These are phyloP conservation scores for Gastrolobium villosum DNA, from an alignment of 306 rosid species.

Conservation along the genomic window DNA sequence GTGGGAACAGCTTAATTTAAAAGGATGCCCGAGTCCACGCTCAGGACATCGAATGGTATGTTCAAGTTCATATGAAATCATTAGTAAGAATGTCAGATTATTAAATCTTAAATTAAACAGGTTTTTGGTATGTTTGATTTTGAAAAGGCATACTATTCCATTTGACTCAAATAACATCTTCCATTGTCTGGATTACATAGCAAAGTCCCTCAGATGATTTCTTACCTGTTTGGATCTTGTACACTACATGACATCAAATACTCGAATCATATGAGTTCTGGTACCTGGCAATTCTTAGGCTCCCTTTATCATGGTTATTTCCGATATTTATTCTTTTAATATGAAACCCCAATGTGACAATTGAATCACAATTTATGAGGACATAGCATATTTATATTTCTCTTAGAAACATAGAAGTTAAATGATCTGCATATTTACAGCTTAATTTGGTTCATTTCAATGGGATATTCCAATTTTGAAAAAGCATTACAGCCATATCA, in stretches of 20 bases:
- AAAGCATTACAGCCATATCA: constrained; percentile 20
- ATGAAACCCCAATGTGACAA: constrained; percentile 29
- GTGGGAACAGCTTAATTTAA: constrained; percentile 94
- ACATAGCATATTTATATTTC: neutral
- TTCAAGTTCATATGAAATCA: constrained; percentile 40
- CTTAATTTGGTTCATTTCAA: constrained; percentile 35
- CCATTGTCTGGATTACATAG: constrained; percentile 21
- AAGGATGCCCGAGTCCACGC: constrained; percentile 96
- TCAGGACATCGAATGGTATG: constrained; percentile 99
- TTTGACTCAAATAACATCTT: neutral
- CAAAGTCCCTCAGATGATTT: constrained; percentile 34
- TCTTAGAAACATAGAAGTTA: constrained; percentile 22
- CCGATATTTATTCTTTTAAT: constrained; percentile 6
- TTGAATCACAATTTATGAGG: constrained; percentile 11
- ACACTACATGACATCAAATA: neutral
- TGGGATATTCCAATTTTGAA: constrained; percentile 2
- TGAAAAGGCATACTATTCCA: constrained; percentile 5
- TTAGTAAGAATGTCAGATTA: constrained; percentile 16
- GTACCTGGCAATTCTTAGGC: constrained; percentile 7
- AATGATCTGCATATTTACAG: neutral
- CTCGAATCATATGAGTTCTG: neutral
- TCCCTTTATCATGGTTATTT: constrained; percentile 5
- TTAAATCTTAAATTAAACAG: constrained; percentile 19
- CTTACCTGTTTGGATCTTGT: constrained; percentile 2
- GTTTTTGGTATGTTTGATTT: constrained; percentile 29